Evolutionary conservation across 108 stramenopile genomes (phyloP), one percentile per base, ranked within the genome.

Genomic region (Nitzschia palea): DNA sequence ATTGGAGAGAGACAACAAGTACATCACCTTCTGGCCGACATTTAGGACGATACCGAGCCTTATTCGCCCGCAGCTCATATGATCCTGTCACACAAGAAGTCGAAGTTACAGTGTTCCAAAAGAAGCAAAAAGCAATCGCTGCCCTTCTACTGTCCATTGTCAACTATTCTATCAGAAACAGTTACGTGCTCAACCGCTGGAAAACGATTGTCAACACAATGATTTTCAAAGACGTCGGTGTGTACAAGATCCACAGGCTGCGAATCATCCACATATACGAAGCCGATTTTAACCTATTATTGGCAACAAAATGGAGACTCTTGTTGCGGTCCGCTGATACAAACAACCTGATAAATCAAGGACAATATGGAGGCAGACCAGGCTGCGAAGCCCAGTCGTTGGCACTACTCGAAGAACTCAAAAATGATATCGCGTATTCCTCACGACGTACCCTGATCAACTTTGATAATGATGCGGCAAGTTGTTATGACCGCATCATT

Each of bases 251-350:
- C 34, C 47, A 65, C 23, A 14, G 64, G 8, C 29, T 65, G 9
- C 47, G 64, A 12, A 23, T 65, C 12, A 65, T 65, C 25, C 64
- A 65, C 30, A 15, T 65, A 22, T 65, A 35, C 28, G 64, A 65
- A 22, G 64, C 64, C 3, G 64, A 65, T 42, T 32, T 18, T 22
- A 53, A 53, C 28, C 28, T 51, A 20, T 17, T 53, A 5, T 25
- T 65, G 9, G 23, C 8, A 10, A 30, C 54, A 6, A 17, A 53
- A 22, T 65, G 51, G 51, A 4, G 30, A 15, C 23, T 15, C 4
- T 23, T 18, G 14, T 18, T 65, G 8, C 10, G 25, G 10, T n/a
- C 6, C 29, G 55, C 30, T 15, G 55, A 51, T 8, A 6, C 5
- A 23, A 6, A n/a, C 9, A 6, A 51, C n/a, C 18, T 51, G 50